Base-by-base conservation (phyloP, 2,329 filamentous ascomycete species). In the Colletotrichum australisinense region DNA sequence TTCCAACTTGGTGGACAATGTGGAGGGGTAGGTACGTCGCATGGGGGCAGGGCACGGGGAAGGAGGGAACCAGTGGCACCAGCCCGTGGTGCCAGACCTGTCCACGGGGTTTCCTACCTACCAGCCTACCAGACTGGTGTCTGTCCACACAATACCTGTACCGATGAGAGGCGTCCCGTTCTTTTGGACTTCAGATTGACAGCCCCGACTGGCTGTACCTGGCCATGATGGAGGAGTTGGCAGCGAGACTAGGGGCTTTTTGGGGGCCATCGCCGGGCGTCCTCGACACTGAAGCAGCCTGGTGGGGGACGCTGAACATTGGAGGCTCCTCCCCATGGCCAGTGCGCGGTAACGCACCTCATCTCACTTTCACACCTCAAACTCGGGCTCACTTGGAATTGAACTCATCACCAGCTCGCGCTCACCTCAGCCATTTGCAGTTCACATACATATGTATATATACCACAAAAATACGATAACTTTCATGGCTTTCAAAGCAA, bases 261-360 rank as follows among this genome's bases (percentile, higher is more conserved):
- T 62, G 67, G 70, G 70, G 70, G 67, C 67, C 60, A 73, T 71
- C 56, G 67, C 67, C 70, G 70, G 66, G 30, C 70, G 65, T 70
- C 26, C 66, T 73, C 67, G 53, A 62, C 67, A 55, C 67, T 62
- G 63, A 38, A 73, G 70, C 56, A 30, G 67, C 69, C 65, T 52
- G 70, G 67, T 60, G 70, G 67, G 68, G 60, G 56, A 52, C 28
- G 56, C 70, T 30, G 60, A 46, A 52, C 28, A 38, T 67, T 30
- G 26, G 70, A 49, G 66, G 35, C 67, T 73, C 24, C 32, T 60
- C 19, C 42, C 19, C 26, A 26, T 63, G 56, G 60, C 52, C 67
- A 70, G 60, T 73, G 70, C 65, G 42, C 60, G 28, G 22, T 22
- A 57, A 46, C 62, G 58, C 28, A 38, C n/a, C 46, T 28, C 26